These are phyloP conservation scores for Meira nashicola DNA, from an alignment of 1,284 basidiomycete species.

Conservation along the genomic window DNA sequence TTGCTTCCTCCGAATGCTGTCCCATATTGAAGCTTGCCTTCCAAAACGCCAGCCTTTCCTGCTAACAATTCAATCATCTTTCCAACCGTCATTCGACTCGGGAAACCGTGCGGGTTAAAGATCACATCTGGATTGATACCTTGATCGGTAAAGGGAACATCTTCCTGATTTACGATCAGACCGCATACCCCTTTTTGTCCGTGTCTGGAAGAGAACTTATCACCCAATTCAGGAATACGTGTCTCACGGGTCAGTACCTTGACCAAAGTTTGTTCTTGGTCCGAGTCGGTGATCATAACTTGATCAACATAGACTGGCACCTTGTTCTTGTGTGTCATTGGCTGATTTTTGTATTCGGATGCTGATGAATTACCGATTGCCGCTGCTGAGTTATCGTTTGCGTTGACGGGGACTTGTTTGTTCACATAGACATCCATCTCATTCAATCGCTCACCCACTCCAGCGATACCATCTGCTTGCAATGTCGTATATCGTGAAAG, in stretches of 20 bases:
- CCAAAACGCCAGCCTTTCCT: slow-evolving; percentile 73
- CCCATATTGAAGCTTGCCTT: slow-evolving; percentile 81
- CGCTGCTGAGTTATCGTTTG: slow-evolving; percentile 60
- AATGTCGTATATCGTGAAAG: slow-evolving; percentile 85
- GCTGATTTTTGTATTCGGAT: slow-evolving; percentile 59
- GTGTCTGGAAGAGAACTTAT: slow-evolving; percentile 97
- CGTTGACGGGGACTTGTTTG: slow-evolving; percentile 90
- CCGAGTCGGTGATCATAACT: slow-evolving; percentile 90
- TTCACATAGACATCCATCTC: slow-evolving; percentile 93
- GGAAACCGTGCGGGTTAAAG: slow-evolving; percentile 99
- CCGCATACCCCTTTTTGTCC: slow-evolving; percentile 99
- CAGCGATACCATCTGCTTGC: slow-evolving; percentile 85
- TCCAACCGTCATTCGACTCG: slow-evolving; percentile 95
- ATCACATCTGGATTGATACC: slow-evolving; percentile 95
- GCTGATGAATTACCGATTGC: slow-evolving; percentile 27
- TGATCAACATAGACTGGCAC: slow-evolving; percentile 94
- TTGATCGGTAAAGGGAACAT: slow-evolving; percentile 98
- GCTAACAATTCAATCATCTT: slow-evolving; percentile 99
- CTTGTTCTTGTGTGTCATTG: slow-evolving; percentile 42
- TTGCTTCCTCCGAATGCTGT: slow-evolving; percentile 96
- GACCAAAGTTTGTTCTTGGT: slow-evolving; percentile 87
- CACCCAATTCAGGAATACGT: slow-evolving; percentile 88
- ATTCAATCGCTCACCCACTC: slow-evolving; percentile 87
- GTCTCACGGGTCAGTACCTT: slow-evolving; percentile 99
- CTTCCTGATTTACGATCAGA: slow-evolving; percentile 94